Evolutionary conservation across 2,329 filamentous ascomycete species (phyloP).

Genomic region (Colletotrichum horii): DNA sequence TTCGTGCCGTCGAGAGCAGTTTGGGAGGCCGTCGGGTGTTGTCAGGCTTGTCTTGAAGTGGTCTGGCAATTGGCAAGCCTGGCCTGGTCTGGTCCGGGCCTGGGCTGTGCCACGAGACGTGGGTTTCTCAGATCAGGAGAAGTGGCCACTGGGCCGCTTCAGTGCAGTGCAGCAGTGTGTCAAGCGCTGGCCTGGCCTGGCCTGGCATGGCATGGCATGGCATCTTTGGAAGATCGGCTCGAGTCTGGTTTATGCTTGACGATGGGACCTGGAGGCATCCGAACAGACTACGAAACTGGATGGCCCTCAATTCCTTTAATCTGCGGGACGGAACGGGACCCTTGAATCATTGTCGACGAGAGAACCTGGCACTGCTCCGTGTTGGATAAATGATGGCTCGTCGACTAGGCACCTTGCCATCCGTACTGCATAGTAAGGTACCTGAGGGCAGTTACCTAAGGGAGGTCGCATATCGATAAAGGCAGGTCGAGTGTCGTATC

Average conservation of each 20-base stretch:
- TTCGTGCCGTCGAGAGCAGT: not conserved
- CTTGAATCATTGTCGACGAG: not conserved
- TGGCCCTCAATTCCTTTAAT: not conserved
- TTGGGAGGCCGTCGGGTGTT: not conserved
- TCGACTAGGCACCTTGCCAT: not conserved
- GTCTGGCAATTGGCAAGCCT: constrained; percentile 11
- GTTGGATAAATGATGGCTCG: not conserved
- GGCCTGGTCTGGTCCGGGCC: not conserved
- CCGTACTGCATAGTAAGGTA: not conserved
- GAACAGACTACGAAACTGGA: constrained; percentile 11
- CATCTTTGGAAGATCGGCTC: not conserved
- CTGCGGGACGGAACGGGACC: constrained; percentile 2
- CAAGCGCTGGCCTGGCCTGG: not conserved
- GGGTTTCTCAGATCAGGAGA: not conserved
- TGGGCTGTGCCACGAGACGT: not conserved
- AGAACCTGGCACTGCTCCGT: not conserved
- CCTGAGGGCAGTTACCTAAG: not conserved
- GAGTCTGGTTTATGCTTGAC: constrained; percentile 19
- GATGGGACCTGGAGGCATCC: constrained; percentile 6
- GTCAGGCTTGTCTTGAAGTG: not conserved
- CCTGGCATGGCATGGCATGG: not conserved
- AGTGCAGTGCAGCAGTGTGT: not conserved
- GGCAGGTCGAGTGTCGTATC: not conserved
- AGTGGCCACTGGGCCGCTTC: not conserved
- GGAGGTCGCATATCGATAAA: not conserved